These are phyloP conservation scores for Sphagnurus paluster DNA, from an alignment of 1,284 basidiomycete species.

Conservation along the genomic window DNA sequence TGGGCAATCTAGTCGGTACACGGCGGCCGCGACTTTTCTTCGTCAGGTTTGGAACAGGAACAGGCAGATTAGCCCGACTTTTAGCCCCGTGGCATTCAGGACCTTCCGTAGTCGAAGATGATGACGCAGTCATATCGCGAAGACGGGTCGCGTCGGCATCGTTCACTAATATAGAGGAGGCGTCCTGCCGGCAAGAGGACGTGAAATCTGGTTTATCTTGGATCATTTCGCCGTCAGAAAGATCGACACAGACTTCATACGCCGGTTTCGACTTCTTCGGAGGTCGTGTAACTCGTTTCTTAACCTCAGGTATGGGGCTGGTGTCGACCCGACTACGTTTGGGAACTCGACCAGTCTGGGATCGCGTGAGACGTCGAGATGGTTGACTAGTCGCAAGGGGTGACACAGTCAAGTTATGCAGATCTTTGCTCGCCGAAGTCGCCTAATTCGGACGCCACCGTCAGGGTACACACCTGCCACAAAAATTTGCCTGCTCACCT, in stretches of 20 bases:
- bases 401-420: neutral
- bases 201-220: slow-evolving; percentile 6
- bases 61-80: slow-evolving; percentile 45
- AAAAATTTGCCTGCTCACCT: neutral
- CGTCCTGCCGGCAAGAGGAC: neutral
- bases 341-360: slow-evolving; percentile 23
- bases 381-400: slow-evolving; percentile 7
- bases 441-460: slow-evolving; percentile 6
- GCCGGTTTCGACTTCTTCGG: slow-evolving; percentile 15
- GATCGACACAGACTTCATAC: neutral
- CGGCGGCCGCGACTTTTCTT: slow-evolving; percentile 72
- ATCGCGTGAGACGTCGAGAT: slow-evolving; percentile 27
- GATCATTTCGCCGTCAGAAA: slow-evolving; percentile 1
- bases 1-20: slow-evolving; percentile 51
- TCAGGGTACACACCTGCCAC: neutral
- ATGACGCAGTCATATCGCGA: slow-evolving; percentile 21
- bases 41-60: slow-evolving; percentile 68
- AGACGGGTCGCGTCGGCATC: slow-evolving; percentile 13
- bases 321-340: slow-evolving; percentile 21
- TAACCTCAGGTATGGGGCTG: slow-evolving; percentile 12
- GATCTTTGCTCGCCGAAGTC: neutral
- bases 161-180: too few species aligned
- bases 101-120: slow-evolving; percentile 8
- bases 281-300: slow-evolving; percentile 10
- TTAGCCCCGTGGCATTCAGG: slow-evolving; percentile 27